phyloP scores from a whole-genome alignment of 192 early-diverging fungal genomes.

The Linnemannia hyalina region DNA sequence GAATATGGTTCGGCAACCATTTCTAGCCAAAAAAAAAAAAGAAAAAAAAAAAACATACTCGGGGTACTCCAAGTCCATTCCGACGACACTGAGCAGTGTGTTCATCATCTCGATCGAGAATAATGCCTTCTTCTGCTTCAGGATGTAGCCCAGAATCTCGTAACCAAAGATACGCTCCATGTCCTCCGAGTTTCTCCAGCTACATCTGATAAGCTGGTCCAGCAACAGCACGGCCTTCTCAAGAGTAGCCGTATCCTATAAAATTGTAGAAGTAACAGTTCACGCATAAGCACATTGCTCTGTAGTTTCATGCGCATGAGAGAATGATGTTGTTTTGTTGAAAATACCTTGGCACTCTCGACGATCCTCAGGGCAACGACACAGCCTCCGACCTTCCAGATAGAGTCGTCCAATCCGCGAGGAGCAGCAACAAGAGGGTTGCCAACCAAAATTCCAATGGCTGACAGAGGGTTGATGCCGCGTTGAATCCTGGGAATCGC shows the following conservation, averaged over 20 bases:
- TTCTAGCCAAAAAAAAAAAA: background rate
- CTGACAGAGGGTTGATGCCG: conserved; percentile 54
- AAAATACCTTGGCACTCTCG: conserved; percentile 68
- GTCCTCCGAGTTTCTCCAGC: conserved; percentile 79
- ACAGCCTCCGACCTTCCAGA: conserved; percentile 82
- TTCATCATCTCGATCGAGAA: conserved; percentile 71
- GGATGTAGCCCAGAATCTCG: conserved; percentile 71
- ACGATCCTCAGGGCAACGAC: conserved; percentile 72
- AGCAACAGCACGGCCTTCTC: conserved; percentile 67
- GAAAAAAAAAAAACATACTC: conserved; percentile 54
- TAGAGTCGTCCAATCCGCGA: conserved; percentile 70
- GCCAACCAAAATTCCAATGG: conserved; percentile 64
- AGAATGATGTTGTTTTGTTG: background rate
- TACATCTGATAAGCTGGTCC: conserved; percentile 71
- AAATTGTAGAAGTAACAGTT: background rate
- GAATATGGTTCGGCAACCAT: background rate
- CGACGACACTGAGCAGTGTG: conserved; percentile 71
- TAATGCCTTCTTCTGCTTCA: conserved; percentile 74
- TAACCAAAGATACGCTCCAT: conserved; percentile 79
- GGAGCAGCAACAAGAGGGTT: conserved; percentile 69
- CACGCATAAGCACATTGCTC: background rate
- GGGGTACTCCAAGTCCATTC: conserved; percentile 63
- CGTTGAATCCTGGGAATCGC: conserved; percentile 67
- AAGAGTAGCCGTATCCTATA: conserved; percentile 63
- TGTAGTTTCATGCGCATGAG: background rate